Evolutionary conservation across 1,284 basidiomycete genomes (phyloP).

Genomic region (Melampsora americana): DNA sequence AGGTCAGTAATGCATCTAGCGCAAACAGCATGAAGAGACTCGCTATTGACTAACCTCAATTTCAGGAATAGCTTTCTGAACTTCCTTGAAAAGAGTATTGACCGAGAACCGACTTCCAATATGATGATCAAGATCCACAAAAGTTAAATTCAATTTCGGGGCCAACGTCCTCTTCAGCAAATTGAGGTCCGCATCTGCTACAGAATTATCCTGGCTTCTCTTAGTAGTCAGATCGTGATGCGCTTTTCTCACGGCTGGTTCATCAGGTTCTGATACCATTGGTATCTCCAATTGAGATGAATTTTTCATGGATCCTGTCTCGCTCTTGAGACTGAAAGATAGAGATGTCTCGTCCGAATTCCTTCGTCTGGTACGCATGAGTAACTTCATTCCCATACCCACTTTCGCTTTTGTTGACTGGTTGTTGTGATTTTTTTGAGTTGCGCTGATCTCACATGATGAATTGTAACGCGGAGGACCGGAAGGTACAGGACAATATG

Average conservation of each 20-base stretch:
- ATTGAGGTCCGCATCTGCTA: not conserved
- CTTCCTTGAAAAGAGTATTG: conserved; percentile 39
- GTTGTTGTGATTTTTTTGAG: not conserved
- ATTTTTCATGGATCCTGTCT: too few species aligned
- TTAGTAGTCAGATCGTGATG: too few species aligned
- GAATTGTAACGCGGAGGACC: too few species aligned
- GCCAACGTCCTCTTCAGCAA: conserved; percentile 28
- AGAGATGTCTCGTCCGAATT: too few species aligned
- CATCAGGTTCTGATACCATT: too few species aligned
- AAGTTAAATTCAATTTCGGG: conserved; percentile 38
- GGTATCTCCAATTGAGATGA: too few species aligned
- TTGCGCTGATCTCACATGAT: not conserved
- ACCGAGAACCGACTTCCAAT: conserved; percentile 42
- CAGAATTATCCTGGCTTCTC: not conserved
- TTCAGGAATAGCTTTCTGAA: conserved; percentile 40
- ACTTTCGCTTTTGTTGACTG: not conserved
- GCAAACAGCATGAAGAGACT: not conserved
- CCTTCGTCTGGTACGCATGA: not conserved
- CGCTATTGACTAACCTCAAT: conserved; percentile 22
- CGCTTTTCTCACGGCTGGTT: too few species aligned
- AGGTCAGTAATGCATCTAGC: not conserved
- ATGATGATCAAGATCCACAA: conserved; percentile 44
- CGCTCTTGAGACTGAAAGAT: too few species aligned
- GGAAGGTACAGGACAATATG: too few species aligned
- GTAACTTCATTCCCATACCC: conserved; percentile 5